phyloP scores from a whole-genome alignment of 345 rosid genomes.

The Psidium friedrichsthalianum region DNA sequence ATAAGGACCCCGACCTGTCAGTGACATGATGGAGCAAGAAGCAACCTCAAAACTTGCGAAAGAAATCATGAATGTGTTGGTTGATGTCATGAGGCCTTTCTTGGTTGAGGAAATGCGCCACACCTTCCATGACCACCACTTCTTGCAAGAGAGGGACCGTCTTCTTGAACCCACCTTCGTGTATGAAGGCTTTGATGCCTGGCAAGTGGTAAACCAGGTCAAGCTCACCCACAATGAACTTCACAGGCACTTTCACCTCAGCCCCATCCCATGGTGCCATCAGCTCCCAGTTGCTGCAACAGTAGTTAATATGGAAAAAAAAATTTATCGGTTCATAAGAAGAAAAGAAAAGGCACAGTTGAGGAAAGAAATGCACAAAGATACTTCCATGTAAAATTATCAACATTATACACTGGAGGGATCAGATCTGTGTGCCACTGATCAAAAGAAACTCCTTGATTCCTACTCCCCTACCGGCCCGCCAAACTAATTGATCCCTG shows the following conservation, averaged over 20 bases:
- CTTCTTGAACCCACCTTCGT: conserved; percentile 15
- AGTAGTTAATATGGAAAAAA: background rate
- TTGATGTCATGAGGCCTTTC: conserved; percentile 22
- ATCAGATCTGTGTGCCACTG: background rate
- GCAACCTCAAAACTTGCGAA: conserved; percentile 6
- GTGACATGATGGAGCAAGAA: background rate
- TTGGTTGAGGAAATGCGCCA: conserved; percentile 18
- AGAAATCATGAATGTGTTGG: conserved; percentile 15
- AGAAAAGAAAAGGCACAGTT: background rate
- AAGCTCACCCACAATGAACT: conserved; percentile 42
- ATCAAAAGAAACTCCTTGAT: background rate
- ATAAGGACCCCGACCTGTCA: background rate
- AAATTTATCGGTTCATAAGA: background rate
- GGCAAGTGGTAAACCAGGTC: conserved; percentile 15
- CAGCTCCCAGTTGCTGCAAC: conserved; percentile 60
- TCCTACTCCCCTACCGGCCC: background rate
- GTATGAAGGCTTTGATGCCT: conserved; percentile 10
- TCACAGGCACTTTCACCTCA: conserved; percentile 43
- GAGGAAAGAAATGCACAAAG: background rate
- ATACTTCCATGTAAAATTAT: background rate
- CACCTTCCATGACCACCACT: conserved; percentile 26
- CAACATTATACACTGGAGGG: background rate
- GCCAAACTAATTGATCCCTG: background rate
- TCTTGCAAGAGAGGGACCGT: conserved; percentile 11
- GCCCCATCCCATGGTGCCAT: conserved; percentile 56